Conservation (phyloP, 768 basidiomycete genomes). For the Cystobasidiopsis lactophilus region DNA sequence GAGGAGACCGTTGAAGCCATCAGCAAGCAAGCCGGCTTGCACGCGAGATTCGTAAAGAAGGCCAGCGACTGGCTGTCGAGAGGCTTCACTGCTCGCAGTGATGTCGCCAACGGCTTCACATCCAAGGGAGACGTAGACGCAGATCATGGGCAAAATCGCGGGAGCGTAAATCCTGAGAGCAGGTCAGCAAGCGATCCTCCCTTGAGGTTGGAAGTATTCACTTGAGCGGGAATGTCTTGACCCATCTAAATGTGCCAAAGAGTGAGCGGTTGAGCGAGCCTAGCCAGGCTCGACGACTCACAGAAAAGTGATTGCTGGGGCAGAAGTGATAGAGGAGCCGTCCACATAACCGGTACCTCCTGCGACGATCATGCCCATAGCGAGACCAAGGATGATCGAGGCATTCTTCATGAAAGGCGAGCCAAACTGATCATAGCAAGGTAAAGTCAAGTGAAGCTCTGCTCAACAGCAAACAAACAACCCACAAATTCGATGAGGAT, state of each 20-base stretch:
- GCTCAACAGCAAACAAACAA: too few relatives aligned
- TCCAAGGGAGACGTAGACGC: constrained; percentile 45
- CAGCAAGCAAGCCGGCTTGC: constrained; percentile 50
- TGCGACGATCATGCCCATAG: constrained; percentile 38
- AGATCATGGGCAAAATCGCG: constrained; percentile 39
- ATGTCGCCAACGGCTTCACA: constrained; percentile 55
- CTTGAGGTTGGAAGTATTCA: too few relatives aligned
- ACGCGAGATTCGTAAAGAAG: constrained; percentile 42
- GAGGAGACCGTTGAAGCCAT: constrained; percentile 59
- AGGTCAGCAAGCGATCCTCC: too few relatives aligned
- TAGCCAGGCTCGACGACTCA: constrained; percentile 61
- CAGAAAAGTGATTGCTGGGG: constrained; percentile 45
- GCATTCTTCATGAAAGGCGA: constrained; percentile 57
- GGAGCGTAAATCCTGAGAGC: constrained; percentile 50
- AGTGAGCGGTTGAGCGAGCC: constrained; percentile 22
- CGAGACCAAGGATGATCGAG: constrained; percentile 19
- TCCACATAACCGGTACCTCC: constrained; percentile 61
- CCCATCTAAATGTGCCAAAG: constrained; percentile 26
- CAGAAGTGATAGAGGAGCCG: constrained; percentile 37
- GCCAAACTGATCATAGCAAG: not conserved
- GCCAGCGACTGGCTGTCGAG: constrained; percentile 48
- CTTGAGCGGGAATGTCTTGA: constrained; percentile 58
- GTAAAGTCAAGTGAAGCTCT: too few relatives aligned
- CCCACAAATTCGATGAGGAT: constrained; percentile 63
- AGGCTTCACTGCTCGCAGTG: constrained; percentile 38